These are phyloP conservation scores for Pleurotus cornucopiae DNA, from an alignment of 768 basidiomycete species.

Conservation along the genomic window DNA sequence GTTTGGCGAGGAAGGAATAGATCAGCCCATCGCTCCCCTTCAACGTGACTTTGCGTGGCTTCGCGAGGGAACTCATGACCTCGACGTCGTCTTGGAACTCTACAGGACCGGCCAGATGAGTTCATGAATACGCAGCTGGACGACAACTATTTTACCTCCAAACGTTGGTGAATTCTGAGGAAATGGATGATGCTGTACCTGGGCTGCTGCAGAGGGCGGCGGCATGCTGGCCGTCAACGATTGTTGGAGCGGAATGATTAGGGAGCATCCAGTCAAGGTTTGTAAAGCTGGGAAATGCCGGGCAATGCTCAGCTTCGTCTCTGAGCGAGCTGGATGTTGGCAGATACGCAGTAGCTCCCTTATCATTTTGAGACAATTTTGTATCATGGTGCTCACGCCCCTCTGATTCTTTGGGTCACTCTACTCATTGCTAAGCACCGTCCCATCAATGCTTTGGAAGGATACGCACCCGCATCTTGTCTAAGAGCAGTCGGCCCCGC, in stretches of 20 bases:
- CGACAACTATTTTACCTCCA: slow-evolving; percentile 39
- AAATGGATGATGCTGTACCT: slow-evolving; percentile 76
- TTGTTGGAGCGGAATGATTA: slow-evolving; percentile 91
- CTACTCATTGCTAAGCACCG: slow-evolving; percentile 22
- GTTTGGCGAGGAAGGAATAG: slow-evolving; percentile 94
- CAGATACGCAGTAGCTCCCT: slow-evolving; percentile 67
- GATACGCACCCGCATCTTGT: slow-evolving; percentile 50
- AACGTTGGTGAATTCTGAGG: slow-evolving; percentile 75
- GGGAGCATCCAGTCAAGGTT: slow-evolving; percentile 50
- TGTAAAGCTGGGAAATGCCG: slow-evolving; percentile 55
- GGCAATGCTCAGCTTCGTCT: slow-evolving; percentile 41
- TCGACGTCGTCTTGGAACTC: slow-evolving; percentile 82
- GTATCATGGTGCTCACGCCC: slow-evolving; percentile 46
- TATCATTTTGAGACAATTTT: slow-evolving; percentile 57
- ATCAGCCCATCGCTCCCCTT: slow-evolving; percentile 74
- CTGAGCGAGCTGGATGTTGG: slow-evolving; percentile 43
- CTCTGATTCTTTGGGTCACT: slow-evolving; percentile 37
- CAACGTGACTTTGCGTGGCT: slow-evolving; percentile 87
- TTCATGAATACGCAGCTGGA: background rate
- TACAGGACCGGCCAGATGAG: slow-evolving; percentile 21
- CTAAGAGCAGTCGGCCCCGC: slow-evolving; percentile 57
- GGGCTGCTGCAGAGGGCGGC: slow-evolving; percentile 49
- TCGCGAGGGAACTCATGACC: slow-evolving; percentile 88
- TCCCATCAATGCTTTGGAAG: background rate
- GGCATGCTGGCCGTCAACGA: slow-evolving; percentile 90